Base-by-base conservation (phyloP, 257 asterid species). In the Galeopsis tetrahit region DNA sequence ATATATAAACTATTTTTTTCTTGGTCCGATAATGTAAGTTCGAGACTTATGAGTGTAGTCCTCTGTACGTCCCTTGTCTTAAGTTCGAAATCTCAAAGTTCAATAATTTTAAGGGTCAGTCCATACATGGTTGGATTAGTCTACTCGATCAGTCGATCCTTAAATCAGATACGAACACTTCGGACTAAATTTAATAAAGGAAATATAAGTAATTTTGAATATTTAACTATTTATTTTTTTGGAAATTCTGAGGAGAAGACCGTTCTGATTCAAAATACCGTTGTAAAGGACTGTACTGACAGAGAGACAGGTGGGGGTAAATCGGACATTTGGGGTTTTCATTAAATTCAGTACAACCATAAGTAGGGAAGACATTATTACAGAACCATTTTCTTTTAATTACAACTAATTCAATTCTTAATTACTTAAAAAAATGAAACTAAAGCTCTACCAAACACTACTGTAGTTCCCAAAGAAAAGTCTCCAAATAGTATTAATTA, bases 251-350 rank as follows among this genome's bases (percentile, higher is more conserved):
- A 56, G 14, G 3, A 62, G 46, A 75, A 51, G 55, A 62, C 70
- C 63, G 40, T 76, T 53, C 36, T 58, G 49, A 46, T 17, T 64
- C 64, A 66, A 62, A 69, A 78, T 75, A 71, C 82, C 81, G 82
- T 71, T 81, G 81, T 63, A 4, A 4, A 32, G 64, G 35, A 63
- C 7, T 13, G 55, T 0, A 21, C 28, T 21, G 28, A 21, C 28
- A 21, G 28, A 21, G 4, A 8, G 56, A 7, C 0, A 5, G 11
- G 60, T 21, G 34, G 53, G 63, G 62, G 35, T 62, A 62, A 42
- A 32, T 48, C 39, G 17, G 69, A 36, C 57, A 51, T 46, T 63
- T 51, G 4, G 13, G 46, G 49, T 2, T 39, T 38, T 31, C 56
- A 14, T 63, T 74, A 14, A 49, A 58, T 65, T 44, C 52, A 6